Base-by-base conservation (phyloP, 1,284 basidiomycete genomes). In the Lentinus polychrous region DNA sequence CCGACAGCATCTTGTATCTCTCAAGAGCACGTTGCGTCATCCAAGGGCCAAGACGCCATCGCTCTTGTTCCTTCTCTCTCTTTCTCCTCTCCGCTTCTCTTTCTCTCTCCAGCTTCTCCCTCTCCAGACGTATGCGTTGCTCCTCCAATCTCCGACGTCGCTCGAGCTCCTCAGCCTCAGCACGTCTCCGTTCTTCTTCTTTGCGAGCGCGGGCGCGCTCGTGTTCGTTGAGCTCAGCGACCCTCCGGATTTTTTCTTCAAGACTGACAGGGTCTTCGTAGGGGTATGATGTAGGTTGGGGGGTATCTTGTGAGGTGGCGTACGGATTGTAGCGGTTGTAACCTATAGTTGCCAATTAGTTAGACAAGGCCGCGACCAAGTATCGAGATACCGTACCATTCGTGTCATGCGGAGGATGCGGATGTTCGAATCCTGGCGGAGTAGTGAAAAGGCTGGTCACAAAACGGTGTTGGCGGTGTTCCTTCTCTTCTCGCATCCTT, bases 11-110 rank as follows among this genome's bases (percentile, higher is more conserved):
- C 44, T 69, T 75, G 64, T 84, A 89, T 24, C 78, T 74, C 55
- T 86, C 83, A 20, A 88, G 64, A 11, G 86, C 86, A 35, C 80
- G 72, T 45, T 69, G 65, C 7, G 66, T 60, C 1, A 75, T 80
- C 84, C 84, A 86, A 0, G 64, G 64, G 0, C 81, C 81, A 24
- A 67, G 68, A 3, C 72, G 62, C 78, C 76, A 83, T 52, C 76
- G 72, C 36, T 66, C 65, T 63, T 73, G 65, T 3, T 72, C 23
- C 22, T 45, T 24, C 7, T 35, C n/a, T 37, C 20, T 45, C 10
- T 22, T 32, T 22, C 44, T 2, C 17, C 44, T 14, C 15, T 37
- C 34, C 6, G n/a, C 14, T 32, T 45, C 44, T 14, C 20, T 3
- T 40, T 17, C 39, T 40, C 22, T 12, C 14, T 40, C 39, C 20